phyloP scores from a whole-genome alignment of 768 basidiomycete genomes.

The Mycena galericulata region DNA sequence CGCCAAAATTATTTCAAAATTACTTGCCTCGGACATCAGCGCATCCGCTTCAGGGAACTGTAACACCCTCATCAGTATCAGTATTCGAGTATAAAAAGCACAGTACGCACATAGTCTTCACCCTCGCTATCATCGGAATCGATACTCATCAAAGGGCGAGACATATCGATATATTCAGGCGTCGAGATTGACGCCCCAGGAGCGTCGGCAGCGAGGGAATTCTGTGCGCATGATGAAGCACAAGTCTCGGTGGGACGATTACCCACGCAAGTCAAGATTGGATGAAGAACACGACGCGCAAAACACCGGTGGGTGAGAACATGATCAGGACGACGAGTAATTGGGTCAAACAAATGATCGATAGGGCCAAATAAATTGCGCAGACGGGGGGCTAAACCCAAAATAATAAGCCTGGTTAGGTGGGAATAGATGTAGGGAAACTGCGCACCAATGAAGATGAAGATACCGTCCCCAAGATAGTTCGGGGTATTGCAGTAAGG shows the following conservation, averaged over 20 bases:
- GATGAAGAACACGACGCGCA: too few relatives aligned
- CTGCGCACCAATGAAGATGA: too few relatives aligned
- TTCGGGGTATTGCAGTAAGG: too few relatives aligned
- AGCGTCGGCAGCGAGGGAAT: background rate
- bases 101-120: background rate
- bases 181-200: background rate
- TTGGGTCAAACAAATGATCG: too few relatives aligned
- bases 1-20: background rate
- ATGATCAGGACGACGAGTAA: too few relatives aligned
- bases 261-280: too few relatives aligned
- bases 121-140: slow-evolving; percentile 6
- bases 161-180: background rate
- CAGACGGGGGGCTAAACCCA: too few relatives aligned
- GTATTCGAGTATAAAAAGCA: background rate
- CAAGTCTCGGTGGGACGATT: background rate
- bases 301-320: too few relatives aligned
- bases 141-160: background rate
- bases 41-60: background rate
- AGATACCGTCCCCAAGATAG: too few relatives aligned
- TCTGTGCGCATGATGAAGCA: background rate
- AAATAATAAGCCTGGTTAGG: too few relatives aligned
- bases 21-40: background rate
- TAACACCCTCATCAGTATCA: background rate
- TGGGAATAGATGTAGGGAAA: too few relatives aligned
- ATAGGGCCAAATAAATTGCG: too few relatives aligned